phyloP scores from a whole-genome alignment of 176 grass and related monocot genomes.

The Aegilops speltoides region DNA sequence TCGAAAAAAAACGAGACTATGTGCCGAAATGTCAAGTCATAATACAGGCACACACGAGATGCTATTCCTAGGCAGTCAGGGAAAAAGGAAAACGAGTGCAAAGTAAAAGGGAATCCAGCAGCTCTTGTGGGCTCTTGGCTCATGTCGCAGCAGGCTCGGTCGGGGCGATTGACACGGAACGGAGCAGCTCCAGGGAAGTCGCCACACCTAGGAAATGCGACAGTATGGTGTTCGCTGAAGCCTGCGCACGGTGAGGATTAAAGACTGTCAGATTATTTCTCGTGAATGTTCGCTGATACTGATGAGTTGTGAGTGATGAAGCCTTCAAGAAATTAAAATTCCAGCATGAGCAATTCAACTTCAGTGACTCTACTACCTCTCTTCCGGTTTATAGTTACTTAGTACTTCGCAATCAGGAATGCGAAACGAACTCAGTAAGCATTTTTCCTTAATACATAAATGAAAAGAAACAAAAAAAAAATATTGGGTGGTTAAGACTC shows the following conservation, averaged over 20 bases:
- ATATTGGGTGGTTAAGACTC: neutral
- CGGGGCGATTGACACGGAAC: constrained; percentile 67
- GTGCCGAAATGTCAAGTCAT: neutral
- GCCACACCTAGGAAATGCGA: constrained; percentile 89
- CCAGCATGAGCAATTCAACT: neutral
- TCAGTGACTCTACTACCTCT: neutral
- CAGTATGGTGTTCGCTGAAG: constrained; percentile 90
- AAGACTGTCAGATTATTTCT: neutral
- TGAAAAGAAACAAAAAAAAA: neutral
- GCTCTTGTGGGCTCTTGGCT: neutral
- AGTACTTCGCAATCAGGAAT: neutral
- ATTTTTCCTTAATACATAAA: neutral
- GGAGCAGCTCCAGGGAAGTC: constrained; percentile 79
- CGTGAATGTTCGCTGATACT: neutral
- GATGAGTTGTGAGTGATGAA: neutral
- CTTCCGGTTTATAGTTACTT: too few relatives aligned
- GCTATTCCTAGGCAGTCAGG: neutral
- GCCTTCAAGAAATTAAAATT: neutral
- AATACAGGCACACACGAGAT: neutral
- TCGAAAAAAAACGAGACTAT: too few relatives aligned
- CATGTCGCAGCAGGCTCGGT: constrained; percentile 47
- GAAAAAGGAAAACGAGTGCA: neutral
- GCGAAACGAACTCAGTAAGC: neutral
- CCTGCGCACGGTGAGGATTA: constrained; percentile 30
- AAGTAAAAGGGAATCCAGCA: neutral